Conservation (phyloP, 768 basidiomycete species). For the Boletellus ananas region DNA sequence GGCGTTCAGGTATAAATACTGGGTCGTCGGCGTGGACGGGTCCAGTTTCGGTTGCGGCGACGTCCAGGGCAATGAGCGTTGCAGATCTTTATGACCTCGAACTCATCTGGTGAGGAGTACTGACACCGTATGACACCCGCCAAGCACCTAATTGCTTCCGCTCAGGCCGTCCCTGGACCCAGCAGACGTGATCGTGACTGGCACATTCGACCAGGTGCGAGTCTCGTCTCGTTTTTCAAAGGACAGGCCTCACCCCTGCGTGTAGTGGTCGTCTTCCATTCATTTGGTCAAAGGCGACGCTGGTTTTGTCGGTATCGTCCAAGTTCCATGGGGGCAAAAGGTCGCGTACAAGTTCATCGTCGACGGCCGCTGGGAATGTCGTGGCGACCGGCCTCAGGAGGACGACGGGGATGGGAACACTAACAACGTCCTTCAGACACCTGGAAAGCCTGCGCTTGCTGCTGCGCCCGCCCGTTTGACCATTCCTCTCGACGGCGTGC, state of each 20-base stretch:
- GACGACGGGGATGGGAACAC: conserved; percentile 58
- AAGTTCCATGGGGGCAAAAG: conserved; percentile 60
- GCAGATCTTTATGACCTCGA: conserved; percentile 47
- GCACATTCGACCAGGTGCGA: conserved; percentile 74
- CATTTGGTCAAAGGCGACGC: conserved; percentile 48
- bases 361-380: conserved; percentile 62
- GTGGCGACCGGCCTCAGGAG: conserved; percentile 55
- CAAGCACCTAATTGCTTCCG: conserved; percentile 6
- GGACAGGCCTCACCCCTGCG: conserved; percentile 2
- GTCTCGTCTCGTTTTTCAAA: neutral
- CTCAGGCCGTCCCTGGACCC: conserved; percentile 58
- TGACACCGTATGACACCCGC: conserved; percentile 6
- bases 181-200: conserved; percentile 62
- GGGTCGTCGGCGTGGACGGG: neutral
- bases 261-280: conserved; percentile 59
- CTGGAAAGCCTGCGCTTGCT: conserved; percentile 37
- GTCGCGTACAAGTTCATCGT: conserved; percentile 78
- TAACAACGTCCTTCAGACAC: conserved; percentile 64
- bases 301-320: conserved; percentile 53
- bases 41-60: conserved; percentile 20
- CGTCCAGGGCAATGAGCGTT: conserved; percentile 27
- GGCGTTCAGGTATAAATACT: conserved; percentile 21
- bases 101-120: conserved; percentile 47
- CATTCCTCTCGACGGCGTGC: conserved; percentile 9
- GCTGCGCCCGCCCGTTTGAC: conserved; percentile 9